These are phyloP conservation scores for Syzygium grande DNA, from an alignment of 345 rosid genomes.

Conservation along the genomic window DNA sequence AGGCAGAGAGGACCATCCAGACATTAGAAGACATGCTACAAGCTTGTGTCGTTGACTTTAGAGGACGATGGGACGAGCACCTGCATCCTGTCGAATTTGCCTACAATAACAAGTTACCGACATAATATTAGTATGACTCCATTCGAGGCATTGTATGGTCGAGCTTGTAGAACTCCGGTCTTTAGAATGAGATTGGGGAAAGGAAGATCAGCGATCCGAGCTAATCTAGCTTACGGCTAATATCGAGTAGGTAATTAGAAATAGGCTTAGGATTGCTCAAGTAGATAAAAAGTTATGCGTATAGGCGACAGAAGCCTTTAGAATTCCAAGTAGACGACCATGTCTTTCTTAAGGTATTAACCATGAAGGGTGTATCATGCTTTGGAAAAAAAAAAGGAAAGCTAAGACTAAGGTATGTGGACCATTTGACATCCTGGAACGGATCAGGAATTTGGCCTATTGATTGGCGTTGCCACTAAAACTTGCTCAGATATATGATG, in stretches of 20 bases:
- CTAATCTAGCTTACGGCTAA: too few relatives aligned
- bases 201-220: background rate
- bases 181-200: background rate
- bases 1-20: background rate
- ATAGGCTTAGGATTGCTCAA: too few relatives aligned
- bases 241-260: too few relatives aligned
- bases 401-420: background rate
- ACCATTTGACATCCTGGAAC: background rate
- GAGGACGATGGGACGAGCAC: background rate
- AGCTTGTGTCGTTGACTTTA: background rate
- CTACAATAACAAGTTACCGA: background rate
- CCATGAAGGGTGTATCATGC: background rate
- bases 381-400: background rate
- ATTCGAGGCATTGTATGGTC: background rate
- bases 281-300: background rate
- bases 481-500: too few relatives aligned
- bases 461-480: background rate
- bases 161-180: background rate
- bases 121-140: background rate
- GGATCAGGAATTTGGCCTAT: background rate
- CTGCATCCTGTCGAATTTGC: accelerated
- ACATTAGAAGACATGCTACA: background rate
- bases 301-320: background rate
- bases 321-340: background rate
- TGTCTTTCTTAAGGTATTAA: background rate